Base-by-base conservation (phyloP, 371 early-diverging fungal genomes). In the Zopfochytrium polystomum region DNA sequence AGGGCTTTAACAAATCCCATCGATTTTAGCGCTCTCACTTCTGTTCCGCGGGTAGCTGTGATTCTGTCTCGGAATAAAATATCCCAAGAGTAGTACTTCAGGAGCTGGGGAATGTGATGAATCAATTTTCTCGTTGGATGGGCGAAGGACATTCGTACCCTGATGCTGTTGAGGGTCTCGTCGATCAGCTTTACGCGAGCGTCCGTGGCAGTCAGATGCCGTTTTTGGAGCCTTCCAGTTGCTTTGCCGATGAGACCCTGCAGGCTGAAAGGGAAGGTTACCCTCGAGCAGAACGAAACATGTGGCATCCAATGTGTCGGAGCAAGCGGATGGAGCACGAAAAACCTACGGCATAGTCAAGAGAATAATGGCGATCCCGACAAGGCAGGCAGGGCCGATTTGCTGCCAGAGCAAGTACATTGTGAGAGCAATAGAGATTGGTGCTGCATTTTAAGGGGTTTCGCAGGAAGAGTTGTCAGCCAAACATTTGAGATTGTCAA, bases 71-170 rank as follows among this genome's bases (percentile, higher is more conserved):
- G 71, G 52, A 90, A 89, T 6, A 85, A 73, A 5, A 60, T 60
- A 68, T 88, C 90, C 90, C 90, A 91, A 2, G 87, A 86, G 60
- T 89, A 90, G 22, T 90, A 72, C 73, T 94, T 94, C 72, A 94
- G 88, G 31, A 90, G 86, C 63, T 86, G 85, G n/a, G n/a, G n/a
- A n/a, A n/a, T n/a, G n/a, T n/a, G n/a, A n/a, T n/a, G n/a, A n/a
- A n/a, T n/a, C n/a, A n/a, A n/a, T n/a, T n/a, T n/a, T n/a, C n/a
- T n/a, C n/a, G n/a, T n/a, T n/a, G n/a, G n/a, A n/a, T n/a, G n/a
- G n/a, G n/a, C n/a, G n/a, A n/a, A n/a, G n/a, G n/a, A n/a, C n/a
- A n/a, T n/a, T n/a, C n/a, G n/a, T n/a, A n/a, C n/a, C n/a, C n/a
- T n/a, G 66, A 92, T 92, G 9, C 89, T 89, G 55, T 84, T 85